Conservation (phyloP, 2,329 filamentous ascomycete genomes). For the Cladophialophora psammophila region DNA sequence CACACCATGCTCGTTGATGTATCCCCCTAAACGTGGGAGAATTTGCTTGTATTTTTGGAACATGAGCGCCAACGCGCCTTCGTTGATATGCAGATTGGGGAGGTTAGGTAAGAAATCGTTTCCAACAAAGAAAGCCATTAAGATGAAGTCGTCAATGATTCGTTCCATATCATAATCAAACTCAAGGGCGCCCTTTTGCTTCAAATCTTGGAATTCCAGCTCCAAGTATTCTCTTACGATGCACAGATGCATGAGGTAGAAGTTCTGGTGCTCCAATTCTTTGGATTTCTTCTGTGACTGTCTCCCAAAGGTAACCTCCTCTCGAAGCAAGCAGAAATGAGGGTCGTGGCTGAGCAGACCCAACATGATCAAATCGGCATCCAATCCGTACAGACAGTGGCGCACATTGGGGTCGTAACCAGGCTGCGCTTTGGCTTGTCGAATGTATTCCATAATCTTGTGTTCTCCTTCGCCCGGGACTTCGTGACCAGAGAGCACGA, state of each 20-base stretch:
- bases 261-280: conserved; percentile 98
- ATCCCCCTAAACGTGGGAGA: conserved; percentile 84
- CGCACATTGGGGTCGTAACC: conserved; percentile 91
- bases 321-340: conserved; percentile 94
- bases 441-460: conserved; percentile 99
- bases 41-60: conserved; percentile 95
- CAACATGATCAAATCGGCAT: conserved; percentile 98
- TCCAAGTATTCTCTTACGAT: conserved; percentile 97
- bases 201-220: conserved; percentile 92
- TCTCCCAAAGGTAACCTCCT: conserved; percentile 96
- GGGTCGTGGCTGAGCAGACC: conserved; percentile 96
- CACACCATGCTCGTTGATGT: conserved; percentile 93
- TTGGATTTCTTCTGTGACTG: conserved; percentile 88
- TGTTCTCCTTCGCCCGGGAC: conserved; percentile 98
- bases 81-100: conserved; percentile 96
- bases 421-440: conserved; percentile 93
- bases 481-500: conserved; percentile 96
- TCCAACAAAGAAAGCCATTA: conserved; percentile 99
- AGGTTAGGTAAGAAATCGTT: conserved; percentile 99
- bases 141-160: conserved; percentile 98
- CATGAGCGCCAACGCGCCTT: conserved; percentile 95
- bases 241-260: conserved; percentile 95
- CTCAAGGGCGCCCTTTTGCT: conserved; percentile 72
- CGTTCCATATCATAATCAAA: conserved; percentile 93
- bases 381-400: conserved; percentile 95